Evolutionary conservation across 208 protist genomes (phyloP).

Genomic region (Acanthamoeba healyi): DNA sequence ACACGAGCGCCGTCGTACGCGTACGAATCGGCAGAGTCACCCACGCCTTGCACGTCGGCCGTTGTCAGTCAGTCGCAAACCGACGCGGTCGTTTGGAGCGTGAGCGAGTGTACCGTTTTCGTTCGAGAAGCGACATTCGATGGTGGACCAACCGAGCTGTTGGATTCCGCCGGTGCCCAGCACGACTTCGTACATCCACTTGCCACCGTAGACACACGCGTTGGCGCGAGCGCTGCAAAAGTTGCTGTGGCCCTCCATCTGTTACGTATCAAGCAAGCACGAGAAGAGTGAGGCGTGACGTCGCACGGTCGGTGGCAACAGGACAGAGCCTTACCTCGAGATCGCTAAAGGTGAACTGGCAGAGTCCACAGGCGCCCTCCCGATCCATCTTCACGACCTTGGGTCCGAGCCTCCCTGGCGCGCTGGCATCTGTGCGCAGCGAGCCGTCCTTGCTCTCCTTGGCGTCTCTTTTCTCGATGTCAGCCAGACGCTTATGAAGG

Average conservation of each 20-base stretch:
- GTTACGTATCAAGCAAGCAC: not conserved
- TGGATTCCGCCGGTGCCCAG: conserved; percentile 73
- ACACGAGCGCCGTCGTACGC: conserved; percentile 80
- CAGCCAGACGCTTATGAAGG: not conserved
- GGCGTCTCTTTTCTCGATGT: not conserved
- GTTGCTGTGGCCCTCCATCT: conserved; percentile 77
- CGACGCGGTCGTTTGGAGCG: too few relatives aligned
- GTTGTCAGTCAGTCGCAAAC: not conserved
- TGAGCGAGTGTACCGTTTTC: conserved; percentile 49
- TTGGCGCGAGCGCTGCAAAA: conserved; percentile 76
- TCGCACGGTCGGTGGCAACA: not conserved
- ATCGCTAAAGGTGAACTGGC: not conserved
- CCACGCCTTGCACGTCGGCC: not conserved
- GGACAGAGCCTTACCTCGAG: not conserved
- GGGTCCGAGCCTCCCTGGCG: conserved; percentile 33
- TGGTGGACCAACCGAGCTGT: conserved; percentile 81
- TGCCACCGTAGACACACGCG: conserved; percentile 74
- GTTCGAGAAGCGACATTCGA: conserved; percentile 75
- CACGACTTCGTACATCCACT: conserved; percentile 83
- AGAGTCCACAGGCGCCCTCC: not conserved
- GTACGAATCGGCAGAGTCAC: conserved; percentile 77
- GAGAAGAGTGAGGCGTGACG: not conserved
- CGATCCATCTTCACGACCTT: conserved; percentile 6
- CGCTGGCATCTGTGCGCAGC: not conserved
- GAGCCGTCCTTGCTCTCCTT: not conserved